Base-by-base conservation (phyloP, 2,329 filamentous ascomycete species). In the Alternaria alternata region DNA sequence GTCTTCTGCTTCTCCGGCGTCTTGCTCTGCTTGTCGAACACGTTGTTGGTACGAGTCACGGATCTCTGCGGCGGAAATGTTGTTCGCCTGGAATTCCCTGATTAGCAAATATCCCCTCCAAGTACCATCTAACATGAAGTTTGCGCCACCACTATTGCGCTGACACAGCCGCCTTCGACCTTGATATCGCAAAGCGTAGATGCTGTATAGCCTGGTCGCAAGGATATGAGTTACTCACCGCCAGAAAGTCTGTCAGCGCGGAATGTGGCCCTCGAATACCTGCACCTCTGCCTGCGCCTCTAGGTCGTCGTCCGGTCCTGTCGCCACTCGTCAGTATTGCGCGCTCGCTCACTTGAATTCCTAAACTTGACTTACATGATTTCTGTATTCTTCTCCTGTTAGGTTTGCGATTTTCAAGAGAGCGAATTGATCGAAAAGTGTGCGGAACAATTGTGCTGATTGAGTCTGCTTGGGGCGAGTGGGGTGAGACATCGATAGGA, bases 61-160 rank as follows among this genome's bases (percentile, higher is more conserved):
- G 61, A 90, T 89, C 68, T 89, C 86, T 54, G 82, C 81, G 3
- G 88, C 88, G 22, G 87, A 91, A 66, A 93, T 93, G 69, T 92
- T 92, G 76, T 91, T 89, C 3, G 89, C 87, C 86, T 90, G 58
- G 22, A 2, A 18, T 41, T 18, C 39, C 43, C 5, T 57, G n/a
- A 26, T 53, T 24, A 53, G 49, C 18, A 12, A 6, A 38, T 18
- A 14, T 12, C 12, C 16, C 28, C 14, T 26, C 4, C 28, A 36
- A 16, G 12, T 16, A 7, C 3, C 24, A 3, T 5, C 4, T 7
- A 3, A 8, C 16, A 30, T 24, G 46, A 12, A 8, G 14, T 26
- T 49, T 26, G 46, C 46, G 46, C 46, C 4, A 14, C 46, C 20
- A 20, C 14, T 18, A 14, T 49, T 11, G 30, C 18, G 11, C 5